Evolutionary conservation across 1,139 yeast genomes (phyloP), one percentile per base, ranked within the genome.

Genomic region (Geotrichum aggregatum): DNA sequence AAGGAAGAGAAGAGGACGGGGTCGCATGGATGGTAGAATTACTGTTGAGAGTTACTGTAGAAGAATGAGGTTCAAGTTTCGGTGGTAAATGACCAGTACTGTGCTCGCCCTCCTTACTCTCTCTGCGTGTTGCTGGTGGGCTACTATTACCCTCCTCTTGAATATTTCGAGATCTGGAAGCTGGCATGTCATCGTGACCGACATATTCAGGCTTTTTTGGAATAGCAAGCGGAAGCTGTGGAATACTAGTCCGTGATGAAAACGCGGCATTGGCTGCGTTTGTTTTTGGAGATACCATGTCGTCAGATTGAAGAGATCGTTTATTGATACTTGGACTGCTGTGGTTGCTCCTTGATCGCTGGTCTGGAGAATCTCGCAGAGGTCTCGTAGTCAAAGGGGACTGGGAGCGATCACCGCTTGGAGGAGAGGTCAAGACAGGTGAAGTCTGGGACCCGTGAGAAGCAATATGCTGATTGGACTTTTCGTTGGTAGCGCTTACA

Each of bases 21-120:
- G 28, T 16, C 21, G 28, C 45, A 19, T 42, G 36, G n/a, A 24
- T 28, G 30, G 33, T 22, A 40, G 44, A 30, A 26, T 33, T 40
- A 33, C 44, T 40, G 34, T 4, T 30, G 18, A 36, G 11, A n/a
- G 19, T 28, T 26, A 16, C 14, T 13, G n/a, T 14, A 19, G 45
- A 26, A 13, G 45, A 28, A 14, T 24, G 45, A 19, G 14, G 45
- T n/a, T 26, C 45, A 28, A 14, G 24, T 42, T 42, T 42, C 14
- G 36, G 39, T 18, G 39, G 47, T 43, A 43, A 43, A 43, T 43
- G 47, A 43, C 47, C 47, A 43, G n/a, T 33, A 18, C 28, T 18
- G 21, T 11, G 8, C 3, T 43, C 39, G 4, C 16, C 47, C 18
- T 43, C 39, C n/a, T 26, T 30, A 7, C 26, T 6, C 18, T 43